Percentiles rank a stretch among this genome's conserved stretches.
Conservation (phyloP, 2,329 filamentous ascomycete species). For the Ceratocystis papillata region DNA sequence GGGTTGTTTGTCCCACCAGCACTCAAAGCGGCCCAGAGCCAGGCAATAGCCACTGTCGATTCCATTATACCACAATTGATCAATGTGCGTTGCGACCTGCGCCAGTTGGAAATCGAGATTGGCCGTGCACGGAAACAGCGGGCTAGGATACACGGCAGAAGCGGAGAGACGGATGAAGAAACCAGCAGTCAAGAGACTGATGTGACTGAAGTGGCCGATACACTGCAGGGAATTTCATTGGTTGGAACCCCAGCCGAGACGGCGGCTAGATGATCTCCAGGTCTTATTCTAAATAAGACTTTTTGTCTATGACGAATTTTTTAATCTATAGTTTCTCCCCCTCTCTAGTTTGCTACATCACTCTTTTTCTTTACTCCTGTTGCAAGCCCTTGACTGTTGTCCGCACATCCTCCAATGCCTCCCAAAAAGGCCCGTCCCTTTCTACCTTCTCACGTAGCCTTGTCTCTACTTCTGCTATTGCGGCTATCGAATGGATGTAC, state of each 20-base stretch:
- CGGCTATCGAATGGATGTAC: slow-evolving; percentile 42
- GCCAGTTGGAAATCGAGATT: slow-evolving; percentile 56
- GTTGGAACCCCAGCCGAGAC: neutral
- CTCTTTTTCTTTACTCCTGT: neutral
- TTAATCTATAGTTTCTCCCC: neutral
- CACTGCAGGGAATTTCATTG: neutral
- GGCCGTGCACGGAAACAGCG: slow-evolving; percentile 48
- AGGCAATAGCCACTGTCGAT: slow-evolving; percentile 47
- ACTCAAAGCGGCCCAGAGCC: slow-evolving; percentile 47
- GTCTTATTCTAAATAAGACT: neutral
- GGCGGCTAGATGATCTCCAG: neutral
- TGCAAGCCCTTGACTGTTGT: slow-evolving; percentile 29
- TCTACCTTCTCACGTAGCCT: slow-evolving; percentile 34
- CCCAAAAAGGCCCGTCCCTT: slow-evolving; percentile 31
- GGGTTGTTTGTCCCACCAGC: slow-evolving; percentile 44
- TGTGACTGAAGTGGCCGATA: slow-evolving; percentile 5
- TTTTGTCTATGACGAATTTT: neutral
- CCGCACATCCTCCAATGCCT: slow-evolving; percentile 39
- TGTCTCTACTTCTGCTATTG: slow-evolving; percentile 40
- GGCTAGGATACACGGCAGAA: slow-evolving; percentile 34
- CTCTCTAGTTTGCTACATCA: neutral
- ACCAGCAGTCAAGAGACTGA: neutral
- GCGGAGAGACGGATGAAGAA: slow-evolving; percentile 22
- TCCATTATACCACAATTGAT: slow-evolving; percentile 47
- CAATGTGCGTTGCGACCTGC: slow-evolving; percentile 50